Evolutionary conservation across 768 basidiomycete species (phyloP), one percentile per base, ranked within the genome.

Genomic region (Lactarius hengduanensis): DNA sequence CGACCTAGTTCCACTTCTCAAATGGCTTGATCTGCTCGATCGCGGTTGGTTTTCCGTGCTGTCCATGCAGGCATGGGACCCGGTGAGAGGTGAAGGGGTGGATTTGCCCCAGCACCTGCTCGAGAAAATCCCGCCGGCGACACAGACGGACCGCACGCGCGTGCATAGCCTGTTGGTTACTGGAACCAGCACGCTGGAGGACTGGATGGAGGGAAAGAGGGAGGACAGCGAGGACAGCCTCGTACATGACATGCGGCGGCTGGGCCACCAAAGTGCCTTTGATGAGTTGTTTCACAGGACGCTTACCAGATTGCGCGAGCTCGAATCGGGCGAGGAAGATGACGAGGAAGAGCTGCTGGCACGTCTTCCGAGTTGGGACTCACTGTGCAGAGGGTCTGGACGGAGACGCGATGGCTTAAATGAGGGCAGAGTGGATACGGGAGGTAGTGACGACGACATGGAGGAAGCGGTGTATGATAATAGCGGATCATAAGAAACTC

Each of bases 1-100:
- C 8, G 76, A 78, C 16, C 75, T 93, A 1, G 80, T 77, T 38
- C 77, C 81, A 43, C 79, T 90, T 6, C 78, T 89, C 30, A 85
- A 88, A 66, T 89, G 86, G 78, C 77, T 92, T 30, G 84, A 86
- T 72, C 86, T 90, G 71, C 81, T 93, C 43, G 91, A 93, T 75
- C 81, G 85, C 59, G 89, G 85, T 0, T 93, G 91, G 91, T 69
- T 85, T 16, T 81, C 84, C 20, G 87, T 89, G 2, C 79, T 93
- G 34, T 81, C 81, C 45, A 77, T 78, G 6, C 86, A 90, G 71
- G 79, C 82, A 2, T 93, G 91, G 91, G 85, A 91, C 69, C 80
- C 87, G 1, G 76, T 73, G 4, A 70, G 73, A 6, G 78, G 79
- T 5, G 69, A 73, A 5, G 84, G 77, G 22, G 70, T 76, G n/a